Conservation (phyloP, 2,329 filamentous ascomycete species). For the Cadophora sp. region DNA sequence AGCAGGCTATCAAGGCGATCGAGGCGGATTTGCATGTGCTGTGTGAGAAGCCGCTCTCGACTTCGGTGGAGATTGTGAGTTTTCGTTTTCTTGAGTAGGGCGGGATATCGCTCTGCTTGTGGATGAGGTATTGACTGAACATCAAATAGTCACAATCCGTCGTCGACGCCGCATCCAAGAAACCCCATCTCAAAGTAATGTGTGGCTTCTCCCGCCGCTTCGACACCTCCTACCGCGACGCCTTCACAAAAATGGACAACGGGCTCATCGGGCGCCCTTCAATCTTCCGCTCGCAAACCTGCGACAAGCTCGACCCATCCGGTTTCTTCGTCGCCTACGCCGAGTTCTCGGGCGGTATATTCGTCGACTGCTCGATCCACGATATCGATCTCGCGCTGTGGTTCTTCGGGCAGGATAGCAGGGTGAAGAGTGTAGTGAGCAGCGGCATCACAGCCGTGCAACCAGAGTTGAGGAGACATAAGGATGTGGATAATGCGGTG, state of each 20-base stretch:
- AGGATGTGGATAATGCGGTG: constrained; percentile 67
- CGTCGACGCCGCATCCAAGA: constrained; percentile 59
- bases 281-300: constrained; percentile 69
- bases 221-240: constrained; percentile 69
- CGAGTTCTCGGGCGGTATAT: constrained; percentile 70
- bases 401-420: constrained; percentile 63
- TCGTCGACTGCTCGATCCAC: constrained; percentile 75
- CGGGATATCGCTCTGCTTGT: too few species aligned
- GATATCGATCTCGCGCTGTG: constrained; percentile 71
- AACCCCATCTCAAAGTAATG: constrained; percentile 69
- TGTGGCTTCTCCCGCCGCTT: constrained; percentile 72
- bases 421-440: constrained; percentile 62
- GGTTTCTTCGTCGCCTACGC: constrained; percentile 75
- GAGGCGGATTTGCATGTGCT: constrained; percentile 60
- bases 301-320: constrained; percentile 68
- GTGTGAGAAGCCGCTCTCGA: constrained; percentile 66
- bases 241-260: constrained; percentile 55
- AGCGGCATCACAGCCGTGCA: constrained; percentile 65
- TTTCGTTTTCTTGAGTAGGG: background rate
- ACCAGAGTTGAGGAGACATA: constrained; percentile 61
- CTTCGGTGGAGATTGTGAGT: constrained; percentile 60
- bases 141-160: constrained; percentile 61
- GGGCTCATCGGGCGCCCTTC: constrained; percentile 65
- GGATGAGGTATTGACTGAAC: too few species aligned
- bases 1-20: constrained; percentile 63